Base-by-base conservation (phyloP, 352 stramenopile genomes). In the Globisporangium spinosum region DNA sequence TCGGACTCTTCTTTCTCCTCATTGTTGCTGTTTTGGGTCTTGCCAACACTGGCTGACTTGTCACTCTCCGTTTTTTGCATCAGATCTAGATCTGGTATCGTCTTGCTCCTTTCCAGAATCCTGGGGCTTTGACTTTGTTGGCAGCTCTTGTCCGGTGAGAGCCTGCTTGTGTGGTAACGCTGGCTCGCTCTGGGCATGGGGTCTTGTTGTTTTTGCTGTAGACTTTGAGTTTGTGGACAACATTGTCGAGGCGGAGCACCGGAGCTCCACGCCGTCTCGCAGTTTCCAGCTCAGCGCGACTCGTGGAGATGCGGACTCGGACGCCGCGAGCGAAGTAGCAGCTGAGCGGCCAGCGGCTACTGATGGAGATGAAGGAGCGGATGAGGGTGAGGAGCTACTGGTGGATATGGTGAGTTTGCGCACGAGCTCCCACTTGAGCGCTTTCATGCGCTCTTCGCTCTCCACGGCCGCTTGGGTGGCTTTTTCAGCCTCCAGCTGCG, bases 351-450 rank as follows among this genome's bases (percentile, higher is more conserved):
- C 10, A 23, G 17, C 12, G 17, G 17, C 3, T 17, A 10, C 3
- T 17, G 57, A 62, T 3, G 23, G 23, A 8, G 64, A 58, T 1
- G 23, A 29, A 5, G 64, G 49, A n/a, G 61, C 27, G 25, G 60
- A 27, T 40, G 59, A 40, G 17, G 68, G 23, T 40, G 59, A 40
- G 17, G 68, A 75, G 1, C 20, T 27, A 22, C 58, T 53, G 27
- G 60, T 68, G 6, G 70, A 40, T 15, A 76, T 65, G 2, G 73
- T 75, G 3, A 89, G 69, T 15, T 85, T 78, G 0, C 84, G 84
- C 43, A 92, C 79, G 12, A 92, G 73, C 64, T 92, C 84, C 82
- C 82, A 92, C 56, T 92, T 90, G 40, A 92, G 63, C 3, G 78
- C 84, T 66, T 90, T 89, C 74, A 87, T 84, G 45, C 80, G 80